Percentiles rank a stretch among this genome's conserved stretches.
These are phyloP conservation scores for Henckelia pumila DNA, from an alignment of 257 asterid species.

Conservation along the genomic window DNA sequence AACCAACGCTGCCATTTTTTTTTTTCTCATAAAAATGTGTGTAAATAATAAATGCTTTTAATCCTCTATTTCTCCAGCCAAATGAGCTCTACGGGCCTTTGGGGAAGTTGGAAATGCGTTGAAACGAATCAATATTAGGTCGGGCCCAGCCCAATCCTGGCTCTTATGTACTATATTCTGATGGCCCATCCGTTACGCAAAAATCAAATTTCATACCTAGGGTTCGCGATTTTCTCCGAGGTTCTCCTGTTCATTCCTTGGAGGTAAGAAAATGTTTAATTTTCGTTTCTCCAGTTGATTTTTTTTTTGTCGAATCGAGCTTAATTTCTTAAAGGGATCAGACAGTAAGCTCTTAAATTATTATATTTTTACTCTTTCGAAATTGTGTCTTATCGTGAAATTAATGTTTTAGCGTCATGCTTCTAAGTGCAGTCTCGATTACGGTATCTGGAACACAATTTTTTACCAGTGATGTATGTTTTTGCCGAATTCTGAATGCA, in stretches of 20 bases:
- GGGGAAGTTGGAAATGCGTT: too few relatives aligned
- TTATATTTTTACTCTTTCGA: not conserved
- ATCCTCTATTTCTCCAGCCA: too few relatives aligned
- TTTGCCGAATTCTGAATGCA: not conserved
- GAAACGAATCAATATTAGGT: too few relatives aligned
- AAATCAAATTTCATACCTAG: constrained; percentile 18
- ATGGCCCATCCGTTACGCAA: not conserved
- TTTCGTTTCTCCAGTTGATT: not conserved
- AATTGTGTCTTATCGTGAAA: not conserved
- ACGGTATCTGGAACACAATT: not conserved
- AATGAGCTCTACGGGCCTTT: too few relatives aligned
- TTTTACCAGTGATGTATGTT: too few relatives aligned
- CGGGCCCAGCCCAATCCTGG: not conserved
- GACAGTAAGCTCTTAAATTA: not conserved
- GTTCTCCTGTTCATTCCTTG: constrained; percentile 25
- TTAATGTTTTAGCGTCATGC: not conserved
- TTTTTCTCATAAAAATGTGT: too few relatives aligned
- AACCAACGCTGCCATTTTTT: too few relatives aligned
- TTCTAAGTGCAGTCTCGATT: not conserved
- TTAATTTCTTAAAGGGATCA: not conserved
- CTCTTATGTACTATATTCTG: not conserved
- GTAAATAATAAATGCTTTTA: too few relatives aligned
- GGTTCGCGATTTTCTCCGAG: constrained; percentile 25
- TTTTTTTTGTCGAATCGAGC: not conserved
- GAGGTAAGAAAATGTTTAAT: constrained; percentile 19